phyloP scores from a whole-genome alignment of 768 basidiomycete species.

The Artomyces pyxidatus region DNA sequence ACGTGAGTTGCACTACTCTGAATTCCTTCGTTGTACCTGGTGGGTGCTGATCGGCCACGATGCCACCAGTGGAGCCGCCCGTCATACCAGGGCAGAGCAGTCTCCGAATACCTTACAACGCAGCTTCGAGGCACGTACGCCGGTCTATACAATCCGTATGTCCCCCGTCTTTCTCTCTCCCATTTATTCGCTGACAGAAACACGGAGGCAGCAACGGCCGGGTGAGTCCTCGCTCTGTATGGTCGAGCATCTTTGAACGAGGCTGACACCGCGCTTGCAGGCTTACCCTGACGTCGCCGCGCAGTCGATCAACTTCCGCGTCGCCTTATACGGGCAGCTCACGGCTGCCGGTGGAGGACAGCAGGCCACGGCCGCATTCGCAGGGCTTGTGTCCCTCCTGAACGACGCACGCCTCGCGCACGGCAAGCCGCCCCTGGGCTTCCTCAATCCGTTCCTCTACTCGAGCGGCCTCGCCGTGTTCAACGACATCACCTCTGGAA shows the following conservation, averaged over 20 bases:
- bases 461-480: constrained; percentile 30
- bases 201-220: constrained; percentile 28
- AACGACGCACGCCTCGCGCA: constrained; percentile 51
- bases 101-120: constrained; percentile 31
- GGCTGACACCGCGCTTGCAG: too few relatives aligned
- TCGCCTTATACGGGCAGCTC: constrained; percentile 31
- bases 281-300: constrained; percentile 56
- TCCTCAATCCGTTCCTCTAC: constrained; percentile 61
- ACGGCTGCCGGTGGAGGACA: constrained; percentile 45
- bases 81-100: constrained; percentile 38
- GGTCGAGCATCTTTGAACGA: not conserved
- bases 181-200: constrained; percentile 16
- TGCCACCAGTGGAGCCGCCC: constrained; percentile 40
- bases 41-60: too few relatives aligned
- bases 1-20: too few relatives aligned
- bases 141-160: constrained; percentile 44
- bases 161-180: constrained; percentile 6
- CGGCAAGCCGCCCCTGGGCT: constrained; percentile 42
- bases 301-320: constrained; percentile 36
- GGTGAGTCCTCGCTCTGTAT: constrained; percentile 27
- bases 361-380: constrained; percentile 48
- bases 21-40: too few relatives aligned
- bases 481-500: constrained; percentile 53
- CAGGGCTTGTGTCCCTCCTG: constrained; percentile 33
- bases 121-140: constrained; percentile 38